Evolutionary conservation across 163 green algal genomes (phyloP), one percentile per base, ranked within the genome.

Genomic region (Scenedesmus sp.): DNA sequence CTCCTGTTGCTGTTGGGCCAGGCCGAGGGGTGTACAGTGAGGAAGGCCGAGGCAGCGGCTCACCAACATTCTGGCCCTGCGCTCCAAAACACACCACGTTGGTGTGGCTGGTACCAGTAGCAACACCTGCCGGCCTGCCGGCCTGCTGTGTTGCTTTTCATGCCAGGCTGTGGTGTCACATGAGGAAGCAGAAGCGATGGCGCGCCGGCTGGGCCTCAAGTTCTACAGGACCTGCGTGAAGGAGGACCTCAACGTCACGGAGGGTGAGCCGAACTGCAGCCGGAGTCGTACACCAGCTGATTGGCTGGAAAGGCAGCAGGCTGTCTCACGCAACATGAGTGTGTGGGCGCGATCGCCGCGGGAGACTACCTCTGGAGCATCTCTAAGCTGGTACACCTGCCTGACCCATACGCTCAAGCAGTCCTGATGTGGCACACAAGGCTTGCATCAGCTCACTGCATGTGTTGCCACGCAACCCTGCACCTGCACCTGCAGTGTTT

Each of bases 221-320:
- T 95, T 98, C 44, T 97, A 97, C 93, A 93, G 96, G 73, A 93
- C 94, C 13, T 97, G 95, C 84, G 95, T 97, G 5, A 97, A 97
- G 91, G 95, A 98, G 85, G 95, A 96, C 83, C 95, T 98, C 35
- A 97, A 97, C 86, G 95, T 97, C 16, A 94, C 89, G 30, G 93
- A 96, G 84, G 95, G 87, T 88, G 51, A 30, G 86, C 15, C 24
- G 49, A 37, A 24, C 33, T 44, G 73, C 73, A 35, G 20, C 37
- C n/a, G n/a, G n/a, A n/a, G n/a, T n/a, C n/a, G n/a, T n/a, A n/a
- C n/a, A n/a, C n/a, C n/a, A n/a, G n/a, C n/a, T n/a, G n/a, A n/a
- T n/a, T n/a, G n/a, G n/a, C n/a, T n/a, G n/a, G n/a, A n/a, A n/a
- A n/a, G n/a, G n/a, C n/a, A n/a, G n/a, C n/a, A n/a, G n/a, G n/a